Conservation (phyloP, 164 flowering plant genomes). For the Santalum album region DNA sequence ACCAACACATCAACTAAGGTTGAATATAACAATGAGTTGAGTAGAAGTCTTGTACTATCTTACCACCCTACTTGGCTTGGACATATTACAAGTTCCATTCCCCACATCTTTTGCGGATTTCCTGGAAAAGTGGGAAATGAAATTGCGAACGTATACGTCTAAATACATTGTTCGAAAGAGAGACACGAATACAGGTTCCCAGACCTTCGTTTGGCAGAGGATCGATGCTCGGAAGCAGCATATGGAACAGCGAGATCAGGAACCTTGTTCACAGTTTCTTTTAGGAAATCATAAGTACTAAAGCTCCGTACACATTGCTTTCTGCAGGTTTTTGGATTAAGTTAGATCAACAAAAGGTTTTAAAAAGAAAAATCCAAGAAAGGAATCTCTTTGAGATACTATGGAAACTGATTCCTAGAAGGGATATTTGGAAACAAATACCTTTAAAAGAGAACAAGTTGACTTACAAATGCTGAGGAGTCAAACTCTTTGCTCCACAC, state of each 20-base stretch:
- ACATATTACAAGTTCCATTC: neutral
- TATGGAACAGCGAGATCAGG: neutral
- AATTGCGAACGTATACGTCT: neutral
- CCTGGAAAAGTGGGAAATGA: neutral
- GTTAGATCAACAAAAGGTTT: neutral
- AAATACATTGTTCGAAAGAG: neutral
- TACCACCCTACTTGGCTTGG: neutral
- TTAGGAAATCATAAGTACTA: neutral
- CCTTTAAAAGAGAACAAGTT: neutral
- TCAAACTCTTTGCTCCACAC: neutral
- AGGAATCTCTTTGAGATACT: neutral
- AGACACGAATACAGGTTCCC: neutral
- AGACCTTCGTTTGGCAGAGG: neutral
- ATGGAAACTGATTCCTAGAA: neutral
- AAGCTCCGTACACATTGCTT: neutral
- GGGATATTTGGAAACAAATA: too few relatives aligned
- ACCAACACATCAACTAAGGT: too few relatives aligned
- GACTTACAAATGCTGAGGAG: neutral
- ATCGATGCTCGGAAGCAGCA: neutral
- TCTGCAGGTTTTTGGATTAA: neutral
- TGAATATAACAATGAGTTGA: too few relatives aligned
- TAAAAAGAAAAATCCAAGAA: neutral
- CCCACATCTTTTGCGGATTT: neutral
- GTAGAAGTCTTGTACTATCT: too few relatives aligned
- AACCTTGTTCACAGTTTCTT: neutral